phyloP scores from a whole-genome alignment of 1,284 basidiomycete genomes.

The Rhodotorula mucilaginosa region DNA sequence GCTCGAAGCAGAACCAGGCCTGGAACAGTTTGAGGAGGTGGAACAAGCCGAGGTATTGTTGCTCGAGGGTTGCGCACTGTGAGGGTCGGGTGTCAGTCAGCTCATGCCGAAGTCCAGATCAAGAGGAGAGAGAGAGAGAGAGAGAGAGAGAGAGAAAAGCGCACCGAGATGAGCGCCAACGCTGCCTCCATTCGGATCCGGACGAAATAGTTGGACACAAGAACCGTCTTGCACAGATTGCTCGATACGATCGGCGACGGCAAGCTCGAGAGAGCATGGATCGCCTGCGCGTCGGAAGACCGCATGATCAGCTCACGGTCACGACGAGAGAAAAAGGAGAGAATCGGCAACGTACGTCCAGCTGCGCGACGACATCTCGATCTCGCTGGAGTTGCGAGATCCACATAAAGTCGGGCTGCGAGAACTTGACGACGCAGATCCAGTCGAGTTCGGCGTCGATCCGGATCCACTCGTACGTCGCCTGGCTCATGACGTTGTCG shows the following conservation, averaged over 20 bases:
- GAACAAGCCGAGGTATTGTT: conserved; percentile 88
- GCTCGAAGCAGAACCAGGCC: conserved; percentile 85
- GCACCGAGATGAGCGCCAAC: conserved; percentile 74
- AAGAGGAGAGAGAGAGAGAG: not conserved
- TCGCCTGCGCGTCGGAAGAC: conserved; percentile 59
- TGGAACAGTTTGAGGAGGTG: conserved; percentile 91
- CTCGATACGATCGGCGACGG: conserved; percentile 88
- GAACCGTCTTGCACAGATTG: conserved; percentile 82
- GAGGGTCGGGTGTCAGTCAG: not conserved
- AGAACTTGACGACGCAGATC: conserved; percentile 87
- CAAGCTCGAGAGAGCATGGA: conserved; percentile 74
- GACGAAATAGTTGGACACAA: conserved; percentile 95
- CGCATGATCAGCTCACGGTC: too few species aligned
- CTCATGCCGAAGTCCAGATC: not conserved
- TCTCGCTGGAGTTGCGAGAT: conserved; percentile 94
- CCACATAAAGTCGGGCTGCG: conserved; percentile 99
- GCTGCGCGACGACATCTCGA: conserved; percentile 94
- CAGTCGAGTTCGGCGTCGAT: conserved; percentile 99
- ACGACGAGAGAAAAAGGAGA: not conserved
- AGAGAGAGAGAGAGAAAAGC: conserved; percentile 46
- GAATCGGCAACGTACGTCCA: conserved; percentile 61
- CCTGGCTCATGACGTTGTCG: conserved; percentile 83
- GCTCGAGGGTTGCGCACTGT: conserved; percentile 73
- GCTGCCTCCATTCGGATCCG: conserved; percentile 96
- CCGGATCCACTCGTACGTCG: conserved; percentile 98